Evolutionary conservation across 805 yeast genomes (phyloP).

Genomic region (Lipomyces kockii): DNA sequence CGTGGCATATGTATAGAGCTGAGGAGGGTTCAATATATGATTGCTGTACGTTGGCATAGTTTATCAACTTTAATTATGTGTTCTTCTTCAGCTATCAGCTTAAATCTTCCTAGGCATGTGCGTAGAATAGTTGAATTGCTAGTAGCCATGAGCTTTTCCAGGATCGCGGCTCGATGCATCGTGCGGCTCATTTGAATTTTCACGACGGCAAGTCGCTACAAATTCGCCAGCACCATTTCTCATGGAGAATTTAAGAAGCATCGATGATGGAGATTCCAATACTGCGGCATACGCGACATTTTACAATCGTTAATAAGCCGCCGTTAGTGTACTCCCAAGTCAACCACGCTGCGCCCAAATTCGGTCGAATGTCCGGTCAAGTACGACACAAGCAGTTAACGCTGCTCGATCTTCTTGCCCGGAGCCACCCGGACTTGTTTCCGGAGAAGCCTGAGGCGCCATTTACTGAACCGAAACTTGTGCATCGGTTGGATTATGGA

Average conservation of each 20-base stretch:
- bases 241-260: not conserved
- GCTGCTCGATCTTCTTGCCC: constrained; percentile 15
- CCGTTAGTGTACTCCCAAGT: constrained; percentile 20
- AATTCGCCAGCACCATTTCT: constrained; percentile 1
- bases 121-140: no score
- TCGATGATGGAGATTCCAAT: constrained; percentile 7
- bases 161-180: no score
- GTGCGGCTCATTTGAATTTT: no score
- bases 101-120: no score
- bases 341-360: constrained; percentile 5
- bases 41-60: no score
- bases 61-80: no score
- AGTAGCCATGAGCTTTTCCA: no score
- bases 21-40: no score
- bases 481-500: constrained; percentile 33
- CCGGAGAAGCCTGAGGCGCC: constrained; percentile 8
- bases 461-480: constrained; percentile 30
- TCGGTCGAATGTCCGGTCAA: constrained; percentile 1
- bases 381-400: not conserved
- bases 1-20: no score
- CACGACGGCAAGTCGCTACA: constrained; percentile 6
- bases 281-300: constrained; percentile 19
- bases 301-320: constrained; percentile 24
- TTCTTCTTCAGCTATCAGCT: no score
- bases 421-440: constrained; percentile 19